Evolutionary conservation across 2,329 filamentous ascomycete genomes (phyloP), one percentile per base, ranked within the genome.

Genomic region (Botryosphaeria dothidea): DNA sequence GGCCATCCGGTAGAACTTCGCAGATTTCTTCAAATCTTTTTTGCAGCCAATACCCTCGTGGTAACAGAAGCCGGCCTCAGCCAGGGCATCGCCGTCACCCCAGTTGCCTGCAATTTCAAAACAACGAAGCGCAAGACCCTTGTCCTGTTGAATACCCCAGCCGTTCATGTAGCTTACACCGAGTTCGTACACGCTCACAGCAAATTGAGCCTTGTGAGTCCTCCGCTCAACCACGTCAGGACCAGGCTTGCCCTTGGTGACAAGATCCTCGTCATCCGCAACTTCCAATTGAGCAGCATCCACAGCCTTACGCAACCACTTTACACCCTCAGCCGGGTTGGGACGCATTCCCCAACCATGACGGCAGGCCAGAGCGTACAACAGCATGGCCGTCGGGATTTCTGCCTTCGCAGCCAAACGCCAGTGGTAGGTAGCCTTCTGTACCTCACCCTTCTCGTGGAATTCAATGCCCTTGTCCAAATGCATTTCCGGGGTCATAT

Each of bases 341-440:
- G 92, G 87, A 9, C 93, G 89, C 92, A 98, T 97, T 19, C 95
- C 95, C 95, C 95, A 99, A 56, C 95, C 95, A 74, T 99, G 95
- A 57, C 95, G 87, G 74, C 94, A 98, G 11, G 95, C 95, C 38
- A 99, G 84, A 4, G 94, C 95, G 77, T 97, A 99, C 34, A 98
- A 84, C 13, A 99, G 86, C 95, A 99, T 99, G 23, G 90, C 95
- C 0, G 94, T 97, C 0, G 95, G 92, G 65, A 96, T 87, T 52
- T 92, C 92, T 65, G 92, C 89, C 71, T 89, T 88, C 0, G 95
- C 94, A 3, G 95, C 95, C 66, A 96, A 86, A 36, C 95, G 90
- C 49, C 99, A 85, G 75, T 99, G 95, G 74, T 98, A 99, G 0
- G 95, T 98, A 0, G 94, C 98, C 77, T 98, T 93, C 68, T 93